Evolutionary conservation across 148 eudicot species (phyloP).

Genomic region (Spergularia marina): DNA sequence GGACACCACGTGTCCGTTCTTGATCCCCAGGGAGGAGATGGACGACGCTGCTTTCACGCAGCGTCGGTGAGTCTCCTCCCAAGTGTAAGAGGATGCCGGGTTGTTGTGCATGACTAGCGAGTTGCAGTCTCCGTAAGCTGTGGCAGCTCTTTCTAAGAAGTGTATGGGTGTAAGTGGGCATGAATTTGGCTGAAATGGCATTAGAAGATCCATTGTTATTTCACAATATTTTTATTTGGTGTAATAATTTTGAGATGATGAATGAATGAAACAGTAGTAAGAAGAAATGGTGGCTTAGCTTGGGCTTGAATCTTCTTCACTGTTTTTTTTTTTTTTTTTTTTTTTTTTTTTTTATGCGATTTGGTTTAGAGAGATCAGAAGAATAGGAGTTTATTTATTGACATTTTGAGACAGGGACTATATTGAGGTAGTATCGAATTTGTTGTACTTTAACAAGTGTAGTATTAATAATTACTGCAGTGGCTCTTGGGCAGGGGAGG

Average conservation of each 20-base stretch:
- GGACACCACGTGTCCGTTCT: slow-evolving; percentile 51
- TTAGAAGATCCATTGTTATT: slow-evolving; percentile 18
- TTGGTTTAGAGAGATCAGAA: neutral
- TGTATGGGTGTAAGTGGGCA: slow-evolving; percentile 53
- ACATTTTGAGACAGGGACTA: too few relatives aligned
- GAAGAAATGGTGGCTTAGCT: too few relatives aligned
- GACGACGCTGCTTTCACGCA: slow-evolving; percentile 63
- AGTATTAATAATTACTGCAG: too few relatives aligned
- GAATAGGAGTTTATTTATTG: too few relatives aligned
- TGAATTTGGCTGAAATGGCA: slow-evolving; percentile 42
- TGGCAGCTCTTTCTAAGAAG: slow-evolving; percentile 64
- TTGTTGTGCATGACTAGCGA: slow-evolving; percentile 45
- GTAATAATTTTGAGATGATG: too few relatives aligned
- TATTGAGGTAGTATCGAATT: too few relatives aligned
- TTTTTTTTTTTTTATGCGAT: too few relatives aligned
- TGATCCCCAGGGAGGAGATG: slow-evolving; percentile 39
- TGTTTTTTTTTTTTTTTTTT: too few relatives aligned
- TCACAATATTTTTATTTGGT: neutral
- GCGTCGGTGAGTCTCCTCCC: slow-evolving; percentile 58
- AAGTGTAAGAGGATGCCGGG: slow-evolving; percentile 38
- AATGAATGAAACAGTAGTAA: too few relatives aligned
- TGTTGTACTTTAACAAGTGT: too few relatives aligned
- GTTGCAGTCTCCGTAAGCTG: slow-evolving; percentile 47
- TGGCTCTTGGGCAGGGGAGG: too few relatives aligned
- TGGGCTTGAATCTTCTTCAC: too few relatives aligned